Base-by-base conservation (phyloP, 495 filamentous ascomycete genomes). In the Talaromyces stipitatus region DNA sequence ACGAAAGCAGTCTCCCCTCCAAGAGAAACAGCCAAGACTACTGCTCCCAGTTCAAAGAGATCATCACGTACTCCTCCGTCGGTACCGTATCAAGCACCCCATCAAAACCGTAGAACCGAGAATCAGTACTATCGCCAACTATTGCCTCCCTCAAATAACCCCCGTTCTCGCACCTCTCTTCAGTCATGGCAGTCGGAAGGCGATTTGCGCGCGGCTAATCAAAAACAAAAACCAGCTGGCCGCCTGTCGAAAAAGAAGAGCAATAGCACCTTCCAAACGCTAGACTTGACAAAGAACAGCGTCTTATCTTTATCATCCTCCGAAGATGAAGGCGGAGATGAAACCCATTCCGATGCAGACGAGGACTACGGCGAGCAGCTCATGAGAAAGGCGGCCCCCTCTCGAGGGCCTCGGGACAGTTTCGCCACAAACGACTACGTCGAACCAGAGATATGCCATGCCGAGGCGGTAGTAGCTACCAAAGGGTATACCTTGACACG, bases 261-360 rank as follows among this genome's bases (percentile, higher is more conserved):
- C 62, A 72, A 69, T 54, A 78, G 68, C 45, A 73, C 72, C 5
- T 62, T 81, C 60, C 74, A 70, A 46, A 74, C 69, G 32, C 61
- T 62, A 8, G 78, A 84, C 52, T 64, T 82, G 50, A 73, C 74
- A 36, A 72, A 74, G 10, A 73, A 73, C 8, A 84, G 81, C 60
- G 72, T 83, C 10, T 72, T 84, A 5, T 81, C 74, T 28, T 71
- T 83, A 14, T 84, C 81, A 2, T 84, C 80, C 14, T 84, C 81
- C 0, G 80, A 81, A 45, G 75, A 80, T 3, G 69, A 69, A 11
- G 60, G 56, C 3, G 60, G n/a, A n/a, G n/a, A n/a, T n/a, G n/a
- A n/a, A n/a, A n/a, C n/a, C n/a, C n/a, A n/a, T n/a, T n/a, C 67
- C 11, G 61, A 62, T 7, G 45, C 14, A 45, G 56, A 58, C 11